Evolutionary conservation across 495 filamentous ascomycete genomes (phyloP).

Genomic region (Penicillium roqueforti): DNA sequence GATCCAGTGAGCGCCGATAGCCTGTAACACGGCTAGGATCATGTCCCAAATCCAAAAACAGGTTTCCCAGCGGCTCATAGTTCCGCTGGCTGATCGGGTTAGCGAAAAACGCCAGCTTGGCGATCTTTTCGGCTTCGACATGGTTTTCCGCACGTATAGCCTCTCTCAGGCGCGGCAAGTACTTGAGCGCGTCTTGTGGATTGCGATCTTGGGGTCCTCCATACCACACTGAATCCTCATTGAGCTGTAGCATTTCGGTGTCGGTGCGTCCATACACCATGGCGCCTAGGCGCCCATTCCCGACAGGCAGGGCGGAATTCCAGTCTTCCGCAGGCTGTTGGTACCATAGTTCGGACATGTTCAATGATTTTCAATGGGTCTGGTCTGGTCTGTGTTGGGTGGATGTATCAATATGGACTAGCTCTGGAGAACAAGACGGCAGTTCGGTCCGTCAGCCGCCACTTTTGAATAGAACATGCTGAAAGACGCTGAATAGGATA

Average conservation of each 20-base stretch:
- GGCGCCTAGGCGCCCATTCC: constrained; percentile 51
- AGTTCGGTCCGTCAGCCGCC: constrained; percentile 5
- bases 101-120: constrained; percentile 38
- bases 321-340: constrained; percentile 17
- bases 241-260: constrained; percentile 46
- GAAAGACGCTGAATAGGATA: not conserved
- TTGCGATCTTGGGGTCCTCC: constrained; percentile 46
- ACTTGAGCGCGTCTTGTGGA: constrained; percentile 31
- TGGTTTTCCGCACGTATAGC: constrained; percentile 41
- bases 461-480: not conserved
- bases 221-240: constrained; percentile 54
- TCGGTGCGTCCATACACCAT: constrained; percentile 45
- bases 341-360: constrained; percentile 35
- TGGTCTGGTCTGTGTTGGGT: not conserved
- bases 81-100: constrained; percentile 42
- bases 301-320: constrained; percentile 40
- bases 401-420: not conserved
- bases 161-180: constrained; percentile 35
- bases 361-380: not conserved
- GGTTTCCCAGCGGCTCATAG: constrained; percentile 46
- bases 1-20: constrained; percentile 46
- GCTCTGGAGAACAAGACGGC: not conserved
- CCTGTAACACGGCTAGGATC: constrained; percentile 20
- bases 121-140: constrained; percentile 37
- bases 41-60: constrained; percentile 46